phyloP scores from a whole-genome alignment of 2,329 filamentous ascomycete species.

The Neocucurbitaria cava region DNA sequence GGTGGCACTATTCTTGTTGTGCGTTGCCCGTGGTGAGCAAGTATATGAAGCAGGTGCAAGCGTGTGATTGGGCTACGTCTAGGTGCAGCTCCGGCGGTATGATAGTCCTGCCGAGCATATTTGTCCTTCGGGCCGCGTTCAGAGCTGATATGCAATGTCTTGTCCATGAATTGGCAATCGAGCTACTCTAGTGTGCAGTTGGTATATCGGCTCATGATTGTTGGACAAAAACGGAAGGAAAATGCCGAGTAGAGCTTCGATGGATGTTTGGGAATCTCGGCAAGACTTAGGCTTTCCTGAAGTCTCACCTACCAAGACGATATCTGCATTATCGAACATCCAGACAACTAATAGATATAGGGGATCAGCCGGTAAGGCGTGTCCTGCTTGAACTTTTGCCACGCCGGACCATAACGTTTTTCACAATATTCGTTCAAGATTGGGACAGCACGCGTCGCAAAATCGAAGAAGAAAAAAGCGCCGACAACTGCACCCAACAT shows the following conservation, averaged over 20 bases:
- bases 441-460: conserved; percentile 54
- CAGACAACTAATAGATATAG: conserved; percentile 33
- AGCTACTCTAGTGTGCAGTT: not conserved
- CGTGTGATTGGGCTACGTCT: conserved; percentile 5
- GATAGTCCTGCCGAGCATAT: conserved; percentile 1
- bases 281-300: not conserved
- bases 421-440: conserved; percentile 59
- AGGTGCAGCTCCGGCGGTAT: not conserved
- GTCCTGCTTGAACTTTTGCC: conserved; percentile 50
- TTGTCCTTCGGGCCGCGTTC: conserved; percentile 1
- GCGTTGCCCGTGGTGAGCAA: conserved; percentile 3
- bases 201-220: conserved; percentile 2
- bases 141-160: conserved; percentile 3
- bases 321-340: not conserved
- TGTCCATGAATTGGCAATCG: conserved; percentile 5
- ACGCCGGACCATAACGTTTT: conserved; percentile 50
- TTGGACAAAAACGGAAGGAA: not conserved
- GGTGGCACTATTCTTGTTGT: conserved; percentile 6
- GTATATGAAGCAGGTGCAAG: not conserved
- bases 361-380: conserved; percentile 48
- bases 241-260: not conserved
- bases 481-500: conserved; percentile 51
- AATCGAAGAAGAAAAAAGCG: conserved; percentile 55
- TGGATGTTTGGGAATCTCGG: not conserved
- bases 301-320: not conserved